These are phyloP conservation scores for Yamadazyma diddensiae DNA, from an alignment of 1,139 yeast genomes.

Conservation along the genomic window DNA sequence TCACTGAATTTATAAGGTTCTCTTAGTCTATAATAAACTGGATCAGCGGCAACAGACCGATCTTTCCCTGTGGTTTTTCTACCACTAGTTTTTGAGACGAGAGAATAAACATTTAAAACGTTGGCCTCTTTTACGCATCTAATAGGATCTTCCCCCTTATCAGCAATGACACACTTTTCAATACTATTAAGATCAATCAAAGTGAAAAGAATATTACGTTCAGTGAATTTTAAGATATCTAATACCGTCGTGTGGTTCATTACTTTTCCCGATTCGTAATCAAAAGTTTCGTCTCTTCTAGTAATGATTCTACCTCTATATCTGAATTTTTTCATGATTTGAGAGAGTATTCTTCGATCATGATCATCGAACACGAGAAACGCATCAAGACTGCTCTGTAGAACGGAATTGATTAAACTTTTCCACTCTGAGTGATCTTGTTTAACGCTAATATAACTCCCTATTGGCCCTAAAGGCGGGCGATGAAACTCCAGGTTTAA, in stretches of 20 bases:
- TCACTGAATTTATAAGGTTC: constrained; percentile 30
- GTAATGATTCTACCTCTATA: constrained; percentile 42
- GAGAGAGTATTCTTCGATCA: constrained; percentile 53
- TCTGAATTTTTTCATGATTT: constrained; percentile 33
- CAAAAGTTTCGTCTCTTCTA: constrained; percentile 56
- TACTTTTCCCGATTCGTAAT: constrained; percentile 36
- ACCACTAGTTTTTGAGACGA: constrained; percentile 39
- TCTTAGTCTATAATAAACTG: constrained; percentile 41
- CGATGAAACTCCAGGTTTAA: constrained; percentile 35
- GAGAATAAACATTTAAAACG: constrained; percentile 47
- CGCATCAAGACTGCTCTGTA: constrained; percentile 49
- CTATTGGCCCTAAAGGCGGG: constrained; percentile 83
- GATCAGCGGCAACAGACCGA: constrained; percentile 55
- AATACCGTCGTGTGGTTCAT: constrained; percentile 44
- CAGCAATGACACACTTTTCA: constrained; percentile 57
- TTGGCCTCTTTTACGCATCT: constrained; percentile 27
- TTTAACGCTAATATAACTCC: constrained; percentile 57
- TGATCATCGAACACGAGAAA: constrained; percentile 65
- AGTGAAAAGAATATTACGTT: constrained; percentile 54
- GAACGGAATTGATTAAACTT: constrained; percentile 53
- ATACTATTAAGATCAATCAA: constrained; percentile 64
- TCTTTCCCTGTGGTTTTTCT: constrained; percentile 36
- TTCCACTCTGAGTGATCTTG: constrained; percentile 57
- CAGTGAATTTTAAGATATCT: constrained; percentile 57
- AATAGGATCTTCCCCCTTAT: constrained; percentile 50